Evolutionary conservation across 2,329 filamentous ascomycete genomes (phyloP), one percentile per base, ranked within the genome.

Genomic region (Penicillium brevicompactum): DNA sequence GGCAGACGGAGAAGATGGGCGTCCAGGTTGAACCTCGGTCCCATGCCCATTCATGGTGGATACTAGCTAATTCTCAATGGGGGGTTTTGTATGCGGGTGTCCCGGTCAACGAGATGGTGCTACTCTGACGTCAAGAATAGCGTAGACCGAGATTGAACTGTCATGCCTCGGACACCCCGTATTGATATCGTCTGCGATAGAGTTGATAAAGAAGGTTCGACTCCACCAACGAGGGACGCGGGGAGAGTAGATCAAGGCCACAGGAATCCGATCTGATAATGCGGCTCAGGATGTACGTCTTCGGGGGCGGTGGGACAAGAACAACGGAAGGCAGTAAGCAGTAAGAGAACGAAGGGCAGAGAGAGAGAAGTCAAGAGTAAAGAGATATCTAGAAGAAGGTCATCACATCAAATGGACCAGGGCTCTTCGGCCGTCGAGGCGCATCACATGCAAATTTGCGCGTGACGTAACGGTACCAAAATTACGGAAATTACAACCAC

Each of bases 1-100:
- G 68, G 83, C 76, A 61, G 82, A 78, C 53, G 79, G 75, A 65
- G 84, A 79, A 66, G 81, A 77, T 70, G 81, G 75, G 77, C 80
- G 75, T 48, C 66, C 66, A 46, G 65, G 62, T 16, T 64, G 69
- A 53, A 67, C 53, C 56, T 74, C 63, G 31, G 69, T 58, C 38
- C 63, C 61, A 32, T 66, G 67, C 52, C 68, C 66, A 58, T 75
- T 67, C 70, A 76, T 75, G 49, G 55, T 63, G 56, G 48, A 47
- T 46, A 51, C 27, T 45, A 31, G 18, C 22, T 24, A 21, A 42
- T 38, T 46, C n/a, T 42, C 30, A 18, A 21, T 30, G 13, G 30
- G 18, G 18, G 18, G 1, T 18, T 40, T 13, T 43, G 14, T 43
- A 40, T 55, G 31, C n/a, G 14, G 31, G 40, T 14, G 38, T 54